These are phyloP conservation scores for Venturia effusa DNA, from an alignment of 2,329 filamentous ascomycete genomes.

Conservation along the genomic window DNA sequence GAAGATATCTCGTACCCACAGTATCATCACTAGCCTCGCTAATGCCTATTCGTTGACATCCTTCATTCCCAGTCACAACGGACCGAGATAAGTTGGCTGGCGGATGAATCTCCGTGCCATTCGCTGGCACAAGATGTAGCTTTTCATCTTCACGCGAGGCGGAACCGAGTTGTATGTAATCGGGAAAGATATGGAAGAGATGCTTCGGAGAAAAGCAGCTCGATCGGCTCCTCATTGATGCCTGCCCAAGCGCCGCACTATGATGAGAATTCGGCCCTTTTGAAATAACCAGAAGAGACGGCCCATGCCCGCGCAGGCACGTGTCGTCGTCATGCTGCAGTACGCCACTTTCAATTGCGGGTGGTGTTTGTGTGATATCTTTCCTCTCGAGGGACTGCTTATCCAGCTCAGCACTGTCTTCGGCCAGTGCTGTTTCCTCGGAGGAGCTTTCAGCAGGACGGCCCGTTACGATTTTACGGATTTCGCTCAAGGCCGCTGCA, in stretches of 20 bases:
- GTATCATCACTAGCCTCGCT: background rate
- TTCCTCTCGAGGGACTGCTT: background rate
- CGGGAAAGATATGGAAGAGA: conserved; percentile 3
- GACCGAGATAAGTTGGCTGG: background rate
- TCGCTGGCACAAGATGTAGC: background rate
- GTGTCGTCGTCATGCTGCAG: background rate
- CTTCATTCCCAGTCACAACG: background rate
- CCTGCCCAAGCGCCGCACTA: background rate
- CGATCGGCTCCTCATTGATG: background rate
- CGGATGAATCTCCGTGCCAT: background rate
- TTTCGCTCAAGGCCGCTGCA: background rate
- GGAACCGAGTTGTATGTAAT: background rate
- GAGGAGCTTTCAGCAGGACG: background rate
- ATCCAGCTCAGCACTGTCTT: background rate
- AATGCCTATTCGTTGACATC: background rate
- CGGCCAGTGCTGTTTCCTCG: background rate
- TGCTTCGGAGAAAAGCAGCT: background rate
- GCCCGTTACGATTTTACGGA: background rate
- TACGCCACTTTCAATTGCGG: background rate
- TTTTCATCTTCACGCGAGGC: background rate
- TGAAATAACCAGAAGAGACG: background rate
- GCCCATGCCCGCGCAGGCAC: background rate
- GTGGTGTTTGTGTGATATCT: background rate
- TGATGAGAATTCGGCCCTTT: background rate
- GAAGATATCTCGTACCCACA: background rate